These are phyloP conservation scores for Mycena metata DNA, from an alignment of 768 basidiomycete genomes.

Conservation along the genomic window DNA sequence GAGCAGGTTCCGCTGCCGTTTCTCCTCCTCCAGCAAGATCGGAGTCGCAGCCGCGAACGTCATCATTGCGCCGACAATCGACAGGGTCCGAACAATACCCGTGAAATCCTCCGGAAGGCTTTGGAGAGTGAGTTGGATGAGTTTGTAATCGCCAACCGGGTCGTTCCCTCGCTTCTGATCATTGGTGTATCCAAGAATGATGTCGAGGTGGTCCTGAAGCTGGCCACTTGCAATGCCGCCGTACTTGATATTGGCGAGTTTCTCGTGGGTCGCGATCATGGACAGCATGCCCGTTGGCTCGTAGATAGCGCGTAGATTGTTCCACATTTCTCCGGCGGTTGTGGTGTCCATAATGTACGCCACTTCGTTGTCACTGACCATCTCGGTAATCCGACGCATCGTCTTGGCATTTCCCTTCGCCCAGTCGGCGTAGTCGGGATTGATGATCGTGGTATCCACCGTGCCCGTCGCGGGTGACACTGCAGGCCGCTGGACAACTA, in stretches of 20 bases:
- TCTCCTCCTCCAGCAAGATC: neutral
- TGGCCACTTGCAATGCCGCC: conserved; percentile 4
- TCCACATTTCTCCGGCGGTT: conserved; percentile 14
- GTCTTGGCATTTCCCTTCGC: neutral
- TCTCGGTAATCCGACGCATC: neutral
- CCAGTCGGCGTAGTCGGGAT: neutral
- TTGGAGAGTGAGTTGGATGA: neutral
- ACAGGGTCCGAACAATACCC: neutral
- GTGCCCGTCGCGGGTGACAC: neutral
- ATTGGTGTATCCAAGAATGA: neutral
- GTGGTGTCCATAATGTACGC: neutral
- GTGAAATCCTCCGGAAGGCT: conserved; percentile 1
- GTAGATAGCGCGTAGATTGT: conserved; percentile 5
- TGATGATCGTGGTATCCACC: neutral
- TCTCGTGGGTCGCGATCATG: conserved; percentile 10
- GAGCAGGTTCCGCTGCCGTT: neutral
- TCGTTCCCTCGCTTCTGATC: conserved; percentile 8
- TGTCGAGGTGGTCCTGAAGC: conserved; percentile 18
- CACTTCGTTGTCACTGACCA: conserved; percentile 5
- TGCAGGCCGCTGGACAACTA: neutral
- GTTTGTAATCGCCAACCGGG: neutral
- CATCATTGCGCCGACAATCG: neutral
- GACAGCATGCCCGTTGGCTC: conserved; percentile 9
- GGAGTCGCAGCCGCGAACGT: neutral
- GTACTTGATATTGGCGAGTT: conserved; percentile 3